A percentile compares a stretch with the other conserved stretches of the same genome.
phyloP scores from a whole-genome alignment of 2,329 filamentous ascomycete species.

The Stagonosporopsis vannaccii region DNA sequence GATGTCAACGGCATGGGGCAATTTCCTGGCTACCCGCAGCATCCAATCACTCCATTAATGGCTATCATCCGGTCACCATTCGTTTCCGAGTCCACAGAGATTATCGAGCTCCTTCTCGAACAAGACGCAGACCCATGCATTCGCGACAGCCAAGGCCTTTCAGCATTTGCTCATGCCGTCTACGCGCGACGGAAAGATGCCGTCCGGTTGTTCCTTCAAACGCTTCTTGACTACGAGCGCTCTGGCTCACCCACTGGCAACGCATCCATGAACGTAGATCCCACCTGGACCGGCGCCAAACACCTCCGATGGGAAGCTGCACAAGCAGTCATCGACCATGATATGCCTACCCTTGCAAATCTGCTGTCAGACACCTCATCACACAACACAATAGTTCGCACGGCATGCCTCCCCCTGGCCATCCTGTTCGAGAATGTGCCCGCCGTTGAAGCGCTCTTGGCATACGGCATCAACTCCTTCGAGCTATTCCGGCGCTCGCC shows the following conservation, averaged over 20 bases:
- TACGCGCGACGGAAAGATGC: conserved; percentile 18
- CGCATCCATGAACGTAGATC: conserved; percentile 15
- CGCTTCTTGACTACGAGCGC: conserved; percentile 4
- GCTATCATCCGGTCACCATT: conserved; percentile 19
- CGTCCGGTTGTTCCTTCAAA: conserved; percentile 2
- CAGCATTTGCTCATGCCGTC: conserved; percentile 17
- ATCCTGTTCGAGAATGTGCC: conserved; percentile 16
- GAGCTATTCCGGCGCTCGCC: conserved; percentile 15
- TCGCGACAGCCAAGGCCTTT: conserved; percentile 16
- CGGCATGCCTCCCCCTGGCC: conserved; percentile 17
- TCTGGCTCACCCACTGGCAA: conserved; percentile 11
- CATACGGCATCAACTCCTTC: conserved; percentile 13
- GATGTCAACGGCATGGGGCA: conserved; percentile 17
- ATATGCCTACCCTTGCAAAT: conserved; percentile 8
- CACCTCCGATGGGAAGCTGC: conserved; percentile 20
- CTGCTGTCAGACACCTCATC: conserved; percentile 3
- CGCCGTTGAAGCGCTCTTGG: conserved; percentile 12
- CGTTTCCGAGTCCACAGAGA: conserved; percentile 15
- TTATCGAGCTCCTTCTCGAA: conserved; percentile 16
- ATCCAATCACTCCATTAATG: conserved; percentile 19
- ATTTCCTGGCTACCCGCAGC: conserved; percentile 18
- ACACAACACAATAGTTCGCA: conserved; percentile 8
- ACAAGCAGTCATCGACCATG: conserved; percentile 11
- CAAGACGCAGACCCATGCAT: conserved; percentile 19
- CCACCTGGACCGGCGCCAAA: conserved; percentile 18